Percentiles rank a stretch among this genome's conserved stretches.
Evolutionary conservation across 371 early-diverging fungal genomes (phyloP).

Genomic region (Mucor lusitanicus): DNA sequence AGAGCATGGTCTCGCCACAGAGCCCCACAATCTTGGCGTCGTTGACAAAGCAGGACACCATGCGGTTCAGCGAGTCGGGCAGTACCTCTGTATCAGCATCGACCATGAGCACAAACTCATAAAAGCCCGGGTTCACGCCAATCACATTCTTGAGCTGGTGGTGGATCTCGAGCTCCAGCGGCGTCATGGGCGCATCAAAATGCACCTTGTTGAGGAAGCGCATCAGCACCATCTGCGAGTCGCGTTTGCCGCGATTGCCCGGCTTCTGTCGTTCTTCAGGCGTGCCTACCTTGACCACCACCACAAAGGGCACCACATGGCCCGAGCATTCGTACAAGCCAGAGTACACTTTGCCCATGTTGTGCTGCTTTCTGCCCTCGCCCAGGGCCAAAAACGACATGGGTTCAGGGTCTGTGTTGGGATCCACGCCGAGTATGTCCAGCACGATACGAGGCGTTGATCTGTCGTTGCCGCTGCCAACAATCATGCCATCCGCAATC

Average conservation of each 20-base stretch:
- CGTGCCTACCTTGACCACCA: conserved; percentile 94
- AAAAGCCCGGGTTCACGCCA: conserved; percentile 82
- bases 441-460: conserved; percentile 97
- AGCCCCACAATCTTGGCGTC: conserved; percentile 84
- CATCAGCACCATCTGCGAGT: conserved; percentile 88
- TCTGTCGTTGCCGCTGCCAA: conserved; percentile 94
- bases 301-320: conserved; percentile 91
- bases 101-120: conserved; percentile 68
- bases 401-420: conserved; percentile 81
- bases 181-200: conserved; percentile 80
- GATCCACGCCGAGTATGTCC: conserved; percentile 90
- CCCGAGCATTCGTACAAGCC: conserved; percentile 93
- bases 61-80: conserved; percentile 66
- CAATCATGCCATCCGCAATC: conserved; percentile 92
- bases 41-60: conserved; percentile 78
- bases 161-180: conserved; percentile 90
- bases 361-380: conserved; percentile 87
- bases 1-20: conserved; percentile 83
- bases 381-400: conserved; percentile 91
- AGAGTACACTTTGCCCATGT: conserved; percentile 97
- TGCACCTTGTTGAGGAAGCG: conserved; percentile 78
- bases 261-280: conserved; percentile 72
- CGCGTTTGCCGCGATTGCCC: conserved; percentile 90
- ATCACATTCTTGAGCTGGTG: conserved; percentile 91
- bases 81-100: conserved; percentile 75